Conservation (phyloP, 2,329 filamentous ascomycete species). For the Ascocoryne sarcoides region DNA sequence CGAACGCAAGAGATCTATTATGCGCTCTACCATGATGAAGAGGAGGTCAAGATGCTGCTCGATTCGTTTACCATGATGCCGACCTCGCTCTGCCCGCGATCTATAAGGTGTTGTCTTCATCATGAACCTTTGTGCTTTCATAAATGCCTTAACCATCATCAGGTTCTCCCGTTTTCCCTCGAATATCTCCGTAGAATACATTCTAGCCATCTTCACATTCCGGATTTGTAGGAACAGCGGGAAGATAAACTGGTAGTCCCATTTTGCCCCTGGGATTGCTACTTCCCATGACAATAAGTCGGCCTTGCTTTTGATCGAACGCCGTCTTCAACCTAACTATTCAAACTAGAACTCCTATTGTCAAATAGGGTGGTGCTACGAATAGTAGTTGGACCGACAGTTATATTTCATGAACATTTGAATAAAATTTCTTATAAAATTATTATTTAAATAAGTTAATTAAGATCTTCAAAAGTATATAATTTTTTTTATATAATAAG, state of each 20-base stretch:
- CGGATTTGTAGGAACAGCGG: slow-evolving; percentile 9
- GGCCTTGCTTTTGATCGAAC: slow-evolving; percentile 6
- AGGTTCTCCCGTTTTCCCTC: slow-evolving; percentile 9
- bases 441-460: too few species aligned
- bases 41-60: slow-evolving; percentile 10
- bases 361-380: too few species aligned
- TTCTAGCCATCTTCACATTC: slow-evolving; percentile 9
- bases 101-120: slow-evolving; percentile 10
- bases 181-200: slow-evolving; percentile 12
- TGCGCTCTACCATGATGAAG: slow-evolving; percentile 10
- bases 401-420: too few species aligned
- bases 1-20: slow-evolving; percentile 12
- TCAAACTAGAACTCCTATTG: too few species aligned
- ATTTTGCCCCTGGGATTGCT: slow-evolving; percentile 4
- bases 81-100: slow-evolving; percentile 7
- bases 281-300: slow-evolving; percentile 6
- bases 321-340: too few species aligned
- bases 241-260: slow-evolving; percentile 9
- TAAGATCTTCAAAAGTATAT: too few species aligned
- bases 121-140: slow-evolving; percentile 9
- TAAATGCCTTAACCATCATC: slow-evolving; percentile 9
- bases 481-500: too few species aligned
- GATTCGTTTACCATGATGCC: slow-evolving; percentile 9
- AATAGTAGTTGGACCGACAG: too few species aligned
- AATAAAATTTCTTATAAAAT: too few species aligned